Evolutionary conservation across 192 early-diverging fungal species (phyloP), one percentile per base, ranked within the genome.

Genomic region (Phycomyces blakesleeanus): DNA sequence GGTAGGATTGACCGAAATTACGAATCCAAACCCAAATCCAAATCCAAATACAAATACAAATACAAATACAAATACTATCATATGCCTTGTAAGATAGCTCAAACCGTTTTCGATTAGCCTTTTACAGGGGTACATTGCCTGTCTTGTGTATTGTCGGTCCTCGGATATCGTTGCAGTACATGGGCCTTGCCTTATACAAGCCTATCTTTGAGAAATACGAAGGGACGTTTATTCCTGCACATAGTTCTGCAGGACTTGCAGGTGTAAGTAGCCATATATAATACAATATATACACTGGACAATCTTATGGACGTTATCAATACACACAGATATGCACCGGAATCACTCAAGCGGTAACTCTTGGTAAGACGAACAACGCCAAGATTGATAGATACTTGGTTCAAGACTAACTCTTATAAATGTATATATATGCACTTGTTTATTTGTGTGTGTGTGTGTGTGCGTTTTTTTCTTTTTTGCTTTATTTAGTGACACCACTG

Each of bases 61-160:
- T n/a, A n/a, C n/a, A n/a, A n/a, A n/a, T n/a, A n/a, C n/a, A n/a
- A n/a, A n/a, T n/a, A n/a, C 9, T 20, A 2, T 51, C 49, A 51
- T 51, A 2, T 21, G 14, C 22, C 25, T 54, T 26, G n/a, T 25
- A 18, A 51, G 5, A 51, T 11, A 11, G 51, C 5, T 7, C n/a
- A n/a, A n/a, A n/a, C n/a, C n/a, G n/a, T n/a, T n/a, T 9, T 14
- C 11, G 22, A 40, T 14, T 22, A 68, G 76, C 73, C 11, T 68
- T 78, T 12, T 78, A 78, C 37, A 53, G 76, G 54, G 76, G 76
- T 41, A 78, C 73, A 1, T 27, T 64, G 5, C 76, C 76, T 24
- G 73, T 75, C 1, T 51, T 78, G 25, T 78, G 73, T 57, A 78
- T 78, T 55, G 76, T 78, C 16, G 63, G 64, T 12, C 76, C 76